Evolutionary conservation across 768 basidiomycete genomes (phyloP), one percentile per base, ranked within the genome.

Genomic region (Stropharia rugosoannulata): DNA sequence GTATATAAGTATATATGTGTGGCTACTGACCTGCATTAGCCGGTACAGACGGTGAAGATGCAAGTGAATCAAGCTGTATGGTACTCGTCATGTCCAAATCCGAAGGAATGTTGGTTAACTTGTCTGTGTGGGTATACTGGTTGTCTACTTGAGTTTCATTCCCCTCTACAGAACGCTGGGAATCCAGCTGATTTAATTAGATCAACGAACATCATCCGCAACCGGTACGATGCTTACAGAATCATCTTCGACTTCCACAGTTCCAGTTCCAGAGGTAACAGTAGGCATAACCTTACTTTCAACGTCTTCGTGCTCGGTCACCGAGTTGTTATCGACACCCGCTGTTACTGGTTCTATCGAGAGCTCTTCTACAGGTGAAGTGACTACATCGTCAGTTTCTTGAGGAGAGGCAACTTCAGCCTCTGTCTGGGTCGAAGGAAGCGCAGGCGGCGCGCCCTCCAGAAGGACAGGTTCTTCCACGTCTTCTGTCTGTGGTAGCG

Each of bases 1-100:
- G 51, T 52, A 52, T 43, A 52, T 52, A 52, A 5, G 41, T 52
- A 52, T 52, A 44, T 52, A 52, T 52, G 41, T 27, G n/a, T 10
- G 13, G 42, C 51, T 52, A 52, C 51, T 52, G 41, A 52, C 51
- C 51, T 52, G 42, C 22, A 45, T 22, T 37, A 35, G 32, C 37
- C 51, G 51, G 51, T 42, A 52, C 11, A 43, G 25, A 19, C 32
- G 42, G 27, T 19, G 51, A n/a, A 22, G 40, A n/a, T 18, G 37
- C 18, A 27, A 36, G 40, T 9, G 40, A 39, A 13, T 25, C 38
- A 39, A 25, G 7, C 37, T 22, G 36, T 37, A 37, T 19, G 16
- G 35, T 39, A 39, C 32, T 36, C 16, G 29, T n/a, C 29, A 32
- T n/a, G n/a, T 16, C 15, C 27, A 19, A 36, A 36, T 49, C 35